Evolutionary conservation across 495 filamentous ascomycete species (phyloP).

Genomic region (Xylaria cubensis): DNA sequence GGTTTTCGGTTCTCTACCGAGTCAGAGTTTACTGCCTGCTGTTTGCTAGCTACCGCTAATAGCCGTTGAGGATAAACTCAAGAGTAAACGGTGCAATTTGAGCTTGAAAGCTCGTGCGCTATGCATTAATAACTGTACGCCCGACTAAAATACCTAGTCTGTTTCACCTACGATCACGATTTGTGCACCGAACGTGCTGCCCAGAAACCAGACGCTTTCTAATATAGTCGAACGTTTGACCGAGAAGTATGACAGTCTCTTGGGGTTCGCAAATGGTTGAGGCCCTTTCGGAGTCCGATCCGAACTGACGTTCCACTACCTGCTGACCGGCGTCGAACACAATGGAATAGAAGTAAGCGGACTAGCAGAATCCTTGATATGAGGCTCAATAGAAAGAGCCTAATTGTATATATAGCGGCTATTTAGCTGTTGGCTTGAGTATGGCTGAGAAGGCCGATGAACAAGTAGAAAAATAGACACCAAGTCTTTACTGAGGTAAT

Average conservation of each 20-base stretch:
- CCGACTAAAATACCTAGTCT: not conserved
- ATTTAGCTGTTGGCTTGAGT: not conserved
- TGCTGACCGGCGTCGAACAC: not conserved
- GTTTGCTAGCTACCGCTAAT: not conserved
- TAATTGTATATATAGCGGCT: not conserved
- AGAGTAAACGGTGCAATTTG: not conserved
- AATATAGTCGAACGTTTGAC: not conserved
- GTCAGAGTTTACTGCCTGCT: not conserved
- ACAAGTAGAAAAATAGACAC: not conserved
- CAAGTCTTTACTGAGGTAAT: not conserved
- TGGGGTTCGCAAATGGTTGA: not conserved
- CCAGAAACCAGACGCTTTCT: not conserved
- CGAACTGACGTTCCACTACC: constrained; percentile 17
- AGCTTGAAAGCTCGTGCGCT: not conserved
- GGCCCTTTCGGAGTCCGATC: constrained; percentile 26
- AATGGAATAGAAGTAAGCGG: not conserved
- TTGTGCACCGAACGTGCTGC: not conserved
- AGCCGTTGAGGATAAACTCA: not conserved
- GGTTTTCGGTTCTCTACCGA: not conserved
- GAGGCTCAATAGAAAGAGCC: not conserved
- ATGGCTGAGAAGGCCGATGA: not conserved
- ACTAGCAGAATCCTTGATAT: not conserved
- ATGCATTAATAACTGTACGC: not conserved
- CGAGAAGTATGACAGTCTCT: not conserved
- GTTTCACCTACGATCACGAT: constrained; percentile 4